Evolutionary conservation across 2,329 filamentous ascomycete species (phyloP), one percentile per base, ranked within the genome.

Genomic region (Verticillium dahliae): DNA sequence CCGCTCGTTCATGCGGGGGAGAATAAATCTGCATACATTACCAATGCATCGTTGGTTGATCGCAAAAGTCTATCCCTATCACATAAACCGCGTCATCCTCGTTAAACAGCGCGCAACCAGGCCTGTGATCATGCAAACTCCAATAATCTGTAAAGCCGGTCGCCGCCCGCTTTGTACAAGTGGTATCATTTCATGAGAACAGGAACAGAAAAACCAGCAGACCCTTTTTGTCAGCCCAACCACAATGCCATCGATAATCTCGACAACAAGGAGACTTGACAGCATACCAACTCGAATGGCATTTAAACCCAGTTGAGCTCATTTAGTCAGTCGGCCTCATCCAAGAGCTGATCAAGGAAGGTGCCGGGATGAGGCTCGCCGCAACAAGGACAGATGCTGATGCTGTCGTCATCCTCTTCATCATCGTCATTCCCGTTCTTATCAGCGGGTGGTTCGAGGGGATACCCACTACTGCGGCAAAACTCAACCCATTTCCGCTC

Each of bases 401-500:
- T 34, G 41, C 59, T 59, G 18, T 65, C 62, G 3, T 76, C 73
- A 13, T 76, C 74, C 54, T 72, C 71, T 18, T 68, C 71, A 57
- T 74, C 69, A 62, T 70, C 72, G 10, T 75, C 73, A 18, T 54
- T 54, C 39, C n/a, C n/a, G 15, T 54, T 54, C 39, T 45, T 45
- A n/a, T 14, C n/a, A 15, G 39, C 39, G 41, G 60, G 22, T 6
- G 62, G 58, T 27, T 63, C 63, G 57, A 65, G 61, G 13, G 65
- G 60, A 61, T 76, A 75, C 33, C 76, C 76, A 35, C 69, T 75
- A 57, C 65, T 70, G 37, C 76, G 71, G 58, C 72, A 77, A 65
- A 84, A 85, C 39, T 82, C 74, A 15, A 75, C 71, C 81, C 81
- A 85, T n/a, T 71, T 68, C 27, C 81, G 80, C 37, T 76, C 69